Evolutionary conservation across 495 filamentous ascomycete species (phyloP).

Genomic region (Lichenothelia convexa): DNA sequence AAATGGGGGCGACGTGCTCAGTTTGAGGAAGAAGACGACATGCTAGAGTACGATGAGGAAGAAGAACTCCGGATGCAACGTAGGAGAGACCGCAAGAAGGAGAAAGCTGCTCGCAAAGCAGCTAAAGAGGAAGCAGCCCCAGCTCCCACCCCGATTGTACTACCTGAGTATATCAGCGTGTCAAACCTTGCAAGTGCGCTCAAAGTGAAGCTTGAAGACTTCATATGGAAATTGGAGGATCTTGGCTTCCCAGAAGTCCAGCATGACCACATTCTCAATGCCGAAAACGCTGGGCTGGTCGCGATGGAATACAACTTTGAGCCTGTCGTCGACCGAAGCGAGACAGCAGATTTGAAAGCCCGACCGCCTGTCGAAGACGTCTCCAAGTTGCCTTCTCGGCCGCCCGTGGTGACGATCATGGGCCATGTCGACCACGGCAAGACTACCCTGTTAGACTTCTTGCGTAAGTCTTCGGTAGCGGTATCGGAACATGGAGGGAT

Average conservation of each 20-base stretch:
- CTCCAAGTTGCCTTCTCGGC: conserved; percentile 49
- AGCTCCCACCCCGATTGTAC: conserved; percentile 45
- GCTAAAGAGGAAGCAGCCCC: conserved; percentile 10
- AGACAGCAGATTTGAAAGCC: conserved; percentile 51
- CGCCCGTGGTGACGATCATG: conserved; percentile 98
- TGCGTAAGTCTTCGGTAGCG: conserved; percentile 82
- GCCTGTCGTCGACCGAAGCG: conserved; percentile 38
- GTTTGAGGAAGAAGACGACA: not conserved
- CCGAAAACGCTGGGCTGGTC: conserved; percentile 78
- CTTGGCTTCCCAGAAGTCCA: conserved; percentile 72
- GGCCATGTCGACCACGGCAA: conserved; percentile 99
- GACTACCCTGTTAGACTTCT: conserved; percentile 85
- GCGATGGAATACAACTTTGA: conserved; percentile 89
- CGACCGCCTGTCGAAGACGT: conserved; percentile 43
- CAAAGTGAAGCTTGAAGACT: conserved; percentile 49
- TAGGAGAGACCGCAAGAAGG: conserved; percentile 28
- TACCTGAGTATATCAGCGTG: conserved; percentile 85
- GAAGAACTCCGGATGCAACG: conserved; percentile 10
- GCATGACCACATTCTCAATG: conserved; percentile 66
- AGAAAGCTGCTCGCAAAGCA: conserved; percentile 22
- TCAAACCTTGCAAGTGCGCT: conserved; percentile 65
- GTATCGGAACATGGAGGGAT: conserved; percentile 90
- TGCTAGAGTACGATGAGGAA: conserved; percentile 9
- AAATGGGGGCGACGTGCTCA: not conserved
- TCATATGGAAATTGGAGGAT: conserved; percentile 53